Evolutionary conservation across 768 basidiomycete genomes (phyloP).

Genomic region (Neoboletus magnificus): DNA sequence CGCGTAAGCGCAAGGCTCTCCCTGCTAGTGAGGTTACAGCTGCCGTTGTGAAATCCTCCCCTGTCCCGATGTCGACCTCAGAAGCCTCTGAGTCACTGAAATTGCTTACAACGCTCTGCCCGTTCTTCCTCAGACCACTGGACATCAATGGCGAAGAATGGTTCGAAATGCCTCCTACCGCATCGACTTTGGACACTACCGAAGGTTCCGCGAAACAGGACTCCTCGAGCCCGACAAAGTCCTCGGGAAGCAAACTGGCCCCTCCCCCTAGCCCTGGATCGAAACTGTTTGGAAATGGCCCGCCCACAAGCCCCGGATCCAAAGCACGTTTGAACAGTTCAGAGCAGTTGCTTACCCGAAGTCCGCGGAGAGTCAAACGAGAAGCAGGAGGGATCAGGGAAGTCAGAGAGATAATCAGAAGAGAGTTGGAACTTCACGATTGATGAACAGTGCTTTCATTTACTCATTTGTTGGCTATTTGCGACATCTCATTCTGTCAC

Average conservation of each 20-base stretch:
- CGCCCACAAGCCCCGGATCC: slow-evolving; percentile 50
- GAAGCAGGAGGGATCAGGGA: slow-evolving; percentile 74
- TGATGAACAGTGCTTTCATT: slow-evolving; percentile 32
- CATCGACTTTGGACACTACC: slow-evolving; percentile 14
- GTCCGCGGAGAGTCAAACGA: slow-evolving; percentile 67
- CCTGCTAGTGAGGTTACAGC: slow-evolving; percentile 62
- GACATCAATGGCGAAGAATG: slow-evolving; percentile 55
- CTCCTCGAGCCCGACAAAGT: slow-evolving; percentile 39
- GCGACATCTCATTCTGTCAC: slow-evolving; percentile 15
- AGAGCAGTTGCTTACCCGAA: slow-evolving; percentile 59
- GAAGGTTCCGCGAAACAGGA: slow-evolving; percentile 10
- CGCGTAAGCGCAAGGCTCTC: slow-evolving; percentile 68
- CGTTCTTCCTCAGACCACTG: slow-evolving; percentile 73
- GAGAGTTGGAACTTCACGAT: slow-evolving; percentile 72
- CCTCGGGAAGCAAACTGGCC: slow-evolving; percentile 12
- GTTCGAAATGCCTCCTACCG: slow-evolving; percentile 46
- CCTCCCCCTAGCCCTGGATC: slow-evolving; percentile 42
- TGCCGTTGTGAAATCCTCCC: slow-evolving; percentile 76
- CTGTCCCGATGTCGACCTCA: slow-evolving; percentile 71
- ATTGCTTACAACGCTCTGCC: slow-evolving; percentile 66
- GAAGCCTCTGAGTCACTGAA: slow-evolving; percentile 75
- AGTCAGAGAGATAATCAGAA: slow-evolving; percentile 77
- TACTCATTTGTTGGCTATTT: slow-evolving; percentile 16
- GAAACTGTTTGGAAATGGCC: slow-evolving; percentile 16
- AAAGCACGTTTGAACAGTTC: slow-evolving; percentile 55